Evolutionary conservation across 2,329 filamentous ascomycete species (phyloP).

Genomic region (Chrysoporthe austroafricana): DNA sequence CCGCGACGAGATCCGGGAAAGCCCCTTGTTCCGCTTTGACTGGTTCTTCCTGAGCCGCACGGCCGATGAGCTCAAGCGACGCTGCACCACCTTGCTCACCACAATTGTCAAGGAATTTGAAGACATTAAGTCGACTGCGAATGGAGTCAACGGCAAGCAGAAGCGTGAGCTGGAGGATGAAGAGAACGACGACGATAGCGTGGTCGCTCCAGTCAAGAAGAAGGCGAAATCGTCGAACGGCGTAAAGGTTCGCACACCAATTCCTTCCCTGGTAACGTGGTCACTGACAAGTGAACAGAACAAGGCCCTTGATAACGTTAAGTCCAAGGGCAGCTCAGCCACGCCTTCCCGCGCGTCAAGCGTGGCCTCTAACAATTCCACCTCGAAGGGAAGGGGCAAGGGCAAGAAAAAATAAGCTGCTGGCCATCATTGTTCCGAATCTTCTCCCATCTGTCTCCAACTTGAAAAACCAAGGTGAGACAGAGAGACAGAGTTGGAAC

Average conservation of each 20-base stretch:
- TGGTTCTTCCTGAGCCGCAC: constrained; percentile 99
- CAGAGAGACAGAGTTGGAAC: neutral
- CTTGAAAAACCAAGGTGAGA: neutral
- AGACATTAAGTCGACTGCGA: constrained; percentile 59
- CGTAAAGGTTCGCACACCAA: constrained; percentile 71
- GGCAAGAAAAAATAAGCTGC: constrained; percentile 55
- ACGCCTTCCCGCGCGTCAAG: constrained; percentile 85
- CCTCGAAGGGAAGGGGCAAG: constrained; percentile 49
- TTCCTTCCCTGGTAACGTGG: constrained; percentile 15
- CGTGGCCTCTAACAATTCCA: constrained; percentile 75
- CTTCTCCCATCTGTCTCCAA: neutral
- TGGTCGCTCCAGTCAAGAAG: constrained; percentile 88
- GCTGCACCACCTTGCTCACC: constrained; percentile 91
- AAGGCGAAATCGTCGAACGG: constrained; percentile 77
- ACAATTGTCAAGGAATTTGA: constrained; percentile 96
- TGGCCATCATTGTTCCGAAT: neutral
- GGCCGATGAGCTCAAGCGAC: constrained; percentile 85
- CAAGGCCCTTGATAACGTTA: constrained; percentile 89
- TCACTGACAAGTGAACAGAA: constrained; percentile 61
- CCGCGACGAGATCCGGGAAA: constrained; percentile 95
- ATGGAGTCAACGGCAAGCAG: constrained; percentile 67
- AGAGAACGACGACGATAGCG: constrained; percentile 80
- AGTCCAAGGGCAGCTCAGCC: constrained; percentile 77
- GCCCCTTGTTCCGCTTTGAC: constrained; percentile 93
- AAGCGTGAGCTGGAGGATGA: constrained; percentile 82